Conservation (phyloP, 129 eudicot species). For the Chrysanthemum makinoi region DNA sequence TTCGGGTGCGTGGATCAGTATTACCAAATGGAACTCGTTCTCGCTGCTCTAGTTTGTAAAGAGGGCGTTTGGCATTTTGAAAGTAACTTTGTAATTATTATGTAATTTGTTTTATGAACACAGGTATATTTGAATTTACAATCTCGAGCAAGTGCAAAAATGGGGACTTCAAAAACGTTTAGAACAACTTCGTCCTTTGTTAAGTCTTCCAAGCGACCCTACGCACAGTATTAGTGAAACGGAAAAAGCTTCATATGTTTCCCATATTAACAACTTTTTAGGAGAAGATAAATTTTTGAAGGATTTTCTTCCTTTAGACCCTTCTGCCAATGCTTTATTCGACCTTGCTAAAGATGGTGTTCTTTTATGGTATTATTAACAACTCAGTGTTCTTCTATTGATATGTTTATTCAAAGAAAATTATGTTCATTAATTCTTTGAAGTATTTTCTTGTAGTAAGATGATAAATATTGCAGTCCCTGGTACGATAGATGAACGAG, state of each 20-base stretch:
- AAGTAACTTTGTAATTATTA: not conserved
- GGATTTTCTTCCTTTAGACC: constrained; percentile 57
- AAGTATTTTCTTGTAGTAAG: constrained; percentile 48
- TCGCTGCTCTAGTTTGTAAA: constrained; percentile 1
- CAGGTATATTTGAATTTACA: constrained; percentile 51
- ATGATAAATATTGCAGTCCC: constrained; percentile 66
- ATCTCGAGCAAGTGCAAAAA: constrained; percentile 43
- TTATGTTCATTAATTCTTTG: constrained; percentile 17
- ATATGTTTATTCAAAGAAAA: not conserved
- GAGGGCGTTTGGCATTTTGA: constrained; percentile 6
- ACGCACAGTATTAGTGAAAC: constrained; percentile 61
- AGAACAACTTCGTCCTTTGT: constrained; percentile 57
- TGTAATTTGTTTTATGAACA: not conserved
- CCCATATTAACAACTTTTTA: constrained; percentile 59
- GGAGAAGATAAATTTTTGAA: constrained; percentile 58
- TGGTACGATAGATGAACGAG: constrained; percentile 68
- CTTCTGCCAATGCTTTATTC: constrained; percentile 48
- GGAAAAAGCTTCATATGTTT: constrained; percentile 60
- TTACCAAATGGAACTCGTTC: constrained; percentile 6
- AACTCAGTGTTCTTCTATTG: not conserved
- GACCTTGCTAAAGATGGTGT: constrained; percentile 59
- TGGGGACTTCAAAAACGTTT: constrained; percentile 42
- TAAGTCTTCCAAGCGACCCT: constrained; percentile 49
- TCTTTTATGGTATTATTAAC: constrained; percentile 54
- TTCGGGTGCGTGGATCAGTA: constrained; percentile 42